These are phyloP conservation scores for Coemansia sp. DNA, from an alignment of 192 early-diverging fungal species.

Conservation along the genomic window DNA sequence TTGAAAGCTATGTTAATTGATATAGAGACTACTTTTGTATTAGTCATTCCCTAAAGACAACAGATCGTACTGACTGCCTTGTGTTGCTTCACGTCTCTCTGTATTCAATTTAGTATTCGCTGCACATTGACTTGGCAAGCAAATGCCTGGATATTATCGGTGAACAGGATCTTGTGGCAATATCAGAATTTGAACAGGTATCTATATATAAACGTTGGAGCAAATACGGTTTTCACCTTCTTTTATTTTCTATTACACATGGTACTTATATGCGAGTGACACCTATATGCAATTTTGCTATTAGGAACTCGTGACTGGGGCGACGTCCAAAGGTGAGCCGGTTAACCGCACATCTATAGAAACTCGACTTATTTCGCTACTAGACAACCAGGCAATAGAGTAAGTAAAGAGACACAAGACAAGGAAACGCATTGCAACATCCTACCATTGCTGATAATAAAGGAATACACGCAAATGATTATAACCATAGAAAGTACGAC, in stretches of 20 bases:
- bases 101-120: constrained; percentile 39
- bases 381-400: constrained; percentile 39
- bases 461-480: background rate
- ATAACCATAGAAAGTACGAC: constrained; percentile 33
- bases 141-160: constrained; percentile 49
- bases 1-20: no score
- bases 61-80: background rate
- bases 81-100: background rate
- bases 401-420: constrained; percentile 13
- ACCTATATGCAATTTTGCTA: background rate
- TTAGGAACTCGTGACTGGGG: constrained; percentile 42
- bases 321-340: constrained; percentile 2
- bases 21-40: background rate
- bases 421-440: background rate
- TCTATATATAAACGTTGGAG: background rate
- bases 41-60: background rate
- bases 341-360: constrained; percentile 28
- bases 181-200: constrained; percentile 58
- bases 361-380: constrained; percentile 36
- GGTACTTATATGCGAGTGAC: background rate
- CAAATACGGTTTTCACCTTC: background rate
- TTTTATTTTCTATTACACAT: no score
- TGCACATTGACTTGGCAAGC: constrained; percentile 55
- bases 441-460: background rate
- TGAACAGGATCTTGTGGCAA: constrained; percentile 19